Conservation (phyloP, 352 stramenopile species). For the Phytophthora litchii region DNA sequence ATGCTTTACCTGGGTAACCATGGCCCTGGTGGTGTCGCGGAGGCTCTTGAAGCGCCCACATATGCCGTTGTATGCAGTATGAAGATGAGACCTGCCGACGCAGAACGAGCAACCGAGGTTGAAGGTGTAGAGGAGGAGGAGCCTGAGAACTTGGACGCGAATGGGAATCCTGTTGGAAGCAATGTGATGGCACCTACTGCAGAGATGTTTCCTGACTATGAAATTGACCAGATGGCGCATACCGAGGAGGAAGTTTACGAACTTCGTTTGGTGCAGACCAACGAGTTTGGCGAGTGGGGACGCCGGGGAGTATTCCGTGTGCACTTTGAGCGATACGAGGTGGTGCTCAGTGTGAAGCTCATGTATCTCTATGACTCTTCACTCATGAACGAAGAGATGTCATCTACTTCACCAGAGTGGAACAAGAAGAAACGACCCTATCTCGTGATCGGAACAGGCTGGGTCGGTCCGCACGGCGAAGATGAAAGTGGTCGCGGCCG, state of each 20-base stretch:
- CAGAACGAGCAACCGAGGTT: constrained; percentile 65
- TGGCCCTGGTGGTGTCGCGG: constrained; percentile 75
- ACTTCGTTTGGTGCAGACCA: constrained; percentile 77
- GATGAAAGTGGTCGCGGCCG: constrained; percentile 86
- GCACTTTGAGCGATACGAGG: constrained; percentile 85
- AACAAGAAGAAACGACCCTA: constrained; percentile 83
- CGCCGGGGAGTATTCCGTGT: constrained; percentile 77
- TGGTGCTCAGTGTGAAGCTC: constrained; percentile 84
- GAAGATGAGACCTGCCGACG: constrained; percentile 56
- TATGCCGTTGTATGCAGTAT: constrained; percentile 83
- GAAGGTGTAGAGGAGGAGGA: constrained; percentile 67
- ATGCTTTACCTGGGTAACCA: constrained; percentile 81
- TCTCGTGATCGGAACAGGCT: constrained; percentile 83
- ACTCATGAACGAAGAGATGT: constrained; percentile 74
- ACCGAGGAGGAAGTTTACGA: constrained; percentile 87
- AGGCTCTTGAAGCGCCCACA: constrained; percentile 77
- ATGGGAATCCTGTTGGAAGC: constrained; percentile 50
- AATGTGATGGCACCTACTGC: constrained; percentile 83
- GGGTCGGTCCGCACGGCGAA: constrained; percentile 83
- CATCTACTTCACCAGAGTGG: constrained; percentile 71
- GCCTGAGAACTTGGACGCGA: constrained; percentile 46
- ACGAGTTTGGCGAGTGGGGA: constrained; percentile 82
- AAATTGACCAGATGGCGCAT: constrained; percentile 65
- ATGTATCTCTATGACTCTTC: constrained; percentile 90
- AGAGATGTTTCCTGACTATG: constrained; percentile 78